A percentile compares a stretch with the other conserved stretches of the same genome.
Evolutionary conservation across 352 stramenopile genomes (phyloP).

Genomic region (Phytophthora brassicae): DNA sequence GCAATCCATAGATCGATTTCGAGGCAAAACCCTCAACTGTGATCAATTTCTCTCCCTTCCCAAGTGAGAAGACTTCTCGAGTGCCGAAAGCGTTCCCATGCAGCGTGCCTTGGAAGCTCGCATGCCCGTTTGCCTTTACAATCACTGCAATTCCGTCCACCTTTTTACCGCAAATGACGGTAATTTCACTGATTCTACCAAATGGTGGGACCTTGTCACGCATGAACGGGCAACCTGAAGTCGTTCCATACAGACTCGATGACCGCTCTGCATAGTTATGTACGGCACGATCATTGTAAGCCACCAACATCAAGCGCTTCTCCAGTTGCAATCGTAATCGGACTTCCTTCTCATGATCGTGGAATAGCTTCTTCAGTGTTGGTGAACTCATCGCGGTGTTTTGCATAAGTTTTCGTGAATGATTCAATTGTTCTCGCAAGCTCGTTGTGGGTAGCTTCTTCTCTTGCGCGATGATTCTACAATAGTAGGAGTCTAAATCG

Average conservation of each 20-base stretch:
- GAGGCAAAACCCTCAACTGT: conserved; percentile 72
- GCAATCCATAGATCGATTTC: conserved; percentile 66
- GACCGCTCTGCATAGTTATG: conserved; percentile 69
- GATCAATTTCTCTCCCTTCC: conserved; percentile 58
- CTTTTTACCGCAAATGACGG: conserved; percentile 64
- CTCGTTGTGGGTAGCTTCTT: conserved; percentile 33
- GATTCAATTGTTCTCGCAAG: conserved; percentile 28
- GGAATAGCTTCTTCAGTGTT: conserved; percentile 77
- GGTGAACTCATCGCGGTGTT: conserved; percentile 48
- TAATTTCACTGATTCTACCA: conserved; percentile 65
- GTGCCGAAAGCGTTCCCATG: conserved; percentile 74
- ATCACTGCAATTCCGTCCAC: conserved; percentile 67
- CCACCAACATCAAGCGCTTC: conserved; percentile 72
- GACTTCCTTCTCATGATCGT: conserved; percentile 60
- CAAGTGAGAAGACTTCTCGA: conserved; percentile 61
- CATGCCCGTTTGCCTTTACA: conserved; percentile 54
- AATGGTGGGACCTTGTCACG: conserved; percentile 70
- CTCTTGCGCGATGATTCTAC: conserved; percentile 45
- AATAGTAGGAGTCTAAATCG: conserved; percentile 52
- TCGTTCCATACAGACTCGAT: conserved; percentile 47
- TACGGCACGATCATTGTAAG: conserved; percentile 64
- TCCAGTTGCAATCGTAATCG: conserved; percentile 60
- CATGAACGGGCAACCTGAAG: conserved; percentile 45
- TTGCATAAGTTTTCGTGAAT: conserved; percentile 30
- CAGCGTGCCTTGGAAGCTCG: conserved; percentile 47